A percentile compares a stretch with the other conserved stretches of the same genome.
Conservation (phyloP, 108 stramenopile species). For the Asterionellopsis glacialis region DNA sequence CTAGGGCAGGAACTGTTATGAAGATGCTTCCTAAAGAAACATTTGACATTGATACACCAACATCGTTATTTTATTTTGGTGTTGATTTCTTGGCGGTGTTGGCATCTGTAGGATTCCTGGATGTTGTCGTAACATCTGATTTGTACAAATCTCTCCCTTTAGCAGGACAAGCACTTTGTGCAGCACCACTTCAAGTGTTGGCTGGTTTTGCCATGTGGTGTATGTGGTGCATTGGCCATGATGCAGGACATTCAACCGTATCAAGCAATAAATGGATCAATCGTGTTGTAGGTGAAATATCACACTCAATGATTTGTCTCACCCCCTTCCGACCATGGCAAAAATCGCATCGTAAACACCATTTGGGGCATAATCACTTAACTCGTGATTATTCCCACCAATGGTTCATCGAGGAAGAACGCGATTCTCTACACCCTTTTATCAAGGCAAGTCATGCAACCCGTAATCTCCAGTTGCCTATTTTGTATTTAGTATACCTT, state of each 20-base stretch:
- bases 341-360: conserved; percentile 46
- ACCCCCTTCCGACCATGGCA: conserved; percentile 72
- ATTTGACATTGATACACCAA: conserved; percentile 43
- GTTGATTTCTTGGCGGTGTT: conserved; percentile 43
- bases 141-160: conserved; percentile 1
- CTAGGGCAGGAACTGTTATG: conserved; percentile 24
- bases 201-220: conserved; percentile 76
- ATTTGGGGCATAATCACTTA: conserved; percentile 63
- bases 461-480: conserved; percentile 56
- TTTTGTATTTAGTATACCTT: conserved; percentile 66
- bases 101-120: conserved; percentile 42
- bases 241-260: conserved; percentile 63
- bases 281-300: conserved; percentile 57
- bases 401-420: conserved; percentile 67
- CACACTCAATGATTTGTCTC: conserved; percentile 55
- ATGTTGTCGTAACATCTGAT: conserved; percentile 49
- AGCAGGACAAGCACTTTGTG: conserved; percentile 25
- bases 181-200: conserved; percentile 52
- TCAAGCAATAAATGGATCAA: conserved; percentile 38
- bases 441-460: conserved; percentile 40
- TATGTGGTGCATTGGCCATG: conserved; percentile 80
- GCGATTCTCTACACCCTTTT: conserved; percentile 34
- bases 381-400: conserved; percentile 65
- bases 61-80: conserved; percentile 49
- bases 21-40: conserved; percentile 58